phyloP scores from a whole-genome alignment of 163 green algal genomes.

The Scenedesmus sp. region DNA sequence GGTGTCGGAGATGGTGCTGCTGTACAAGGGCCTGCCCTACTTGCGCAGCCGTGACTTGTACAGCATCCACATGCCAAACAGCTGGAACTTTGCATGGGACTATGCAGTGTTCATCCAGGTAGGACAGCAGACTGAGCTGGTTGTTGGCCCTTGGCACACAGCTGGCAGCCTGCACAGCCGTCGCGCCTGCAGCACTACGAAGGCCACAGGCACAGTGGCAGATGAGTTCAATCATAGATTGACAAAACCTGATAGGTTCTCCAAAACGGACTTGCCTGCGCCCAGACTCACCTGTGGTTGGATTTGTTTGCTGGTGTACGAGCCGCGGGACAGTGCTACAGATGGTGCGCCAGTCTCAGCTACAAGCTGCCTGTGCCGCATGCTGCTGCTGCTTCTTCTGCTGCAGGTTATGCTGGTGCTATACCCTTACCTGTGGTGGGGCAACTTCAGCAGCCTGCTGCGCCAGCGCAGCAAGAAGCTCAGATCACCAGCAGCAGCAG shows the following conservation, averaged over 20 bases:
- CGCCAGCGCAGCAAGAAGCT: slow-evolving; percentile 80
- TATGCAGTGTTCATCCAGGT: slow-evolving; percentile 76
- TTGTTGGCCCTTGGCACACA: background rate
- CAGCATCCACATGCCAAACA: slow-evolving; percentile 89
- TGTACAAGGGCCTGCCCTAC: slow-evolving; percentile 76
- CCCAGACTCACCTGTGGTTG: no score
- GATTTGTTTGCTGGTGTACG: no score
- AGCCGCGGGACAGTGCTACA: no score
- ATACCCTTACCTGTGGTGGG: slow-evolving; percentile 84
- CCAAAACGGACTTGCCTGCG: background rate
- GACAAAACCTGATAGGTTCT: no score
- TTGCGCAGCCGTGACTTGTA: slow-evolving; percentile 65
- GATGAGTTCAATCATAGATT: no score
- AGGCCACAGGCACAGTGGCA: no score
- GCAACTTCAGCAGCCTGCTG: slow-evolving; percentile 82
- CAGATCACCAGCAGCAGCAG: background rate
- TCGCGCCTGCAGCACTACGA: no score
- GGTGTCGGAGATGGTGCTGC: slow-evolving; percentile 86
- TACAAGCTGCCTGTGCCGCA: background rate
- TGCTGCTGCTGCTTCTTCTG: slow-evolving; percentile 7
- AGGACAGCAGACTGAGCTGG: no score
- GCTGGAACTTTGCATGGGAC: slow-evolving; percentile 88
- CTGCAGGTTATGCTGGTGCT: slow-evolving; percentile 74
- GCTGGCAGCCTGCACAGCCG: no score
- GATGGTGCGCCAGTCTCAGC: background rate